Base-by-base conservation (phyloP, 2,329 filamentous ascomycete genomes). In the Neoscytalidium dimidiatum region DNA sequence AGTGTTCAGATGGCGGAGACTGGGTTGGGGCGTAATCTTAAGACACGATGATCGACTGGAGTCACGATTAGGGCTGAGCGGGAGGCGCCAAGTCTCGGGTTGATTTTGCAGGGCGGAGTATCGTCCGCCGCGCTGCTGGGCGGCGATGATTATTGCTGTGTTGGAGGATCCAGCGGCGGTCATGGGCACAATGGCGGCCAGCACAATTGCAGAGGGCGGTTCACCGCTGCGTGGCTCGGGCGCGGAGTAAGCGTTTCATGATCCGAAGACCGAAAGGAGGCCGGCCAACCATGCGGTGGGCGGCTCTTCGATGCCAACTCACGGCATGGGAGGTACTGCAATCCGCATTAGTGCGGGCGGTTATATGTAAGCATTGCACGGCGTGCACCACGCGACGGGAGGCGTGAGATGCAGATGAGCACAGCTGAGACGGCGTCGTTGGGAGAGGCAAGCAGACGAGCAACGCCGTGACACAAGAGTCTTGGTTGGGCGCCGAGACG, bases 51-150 rank as follows among this genome's bases (percentile, higher is more conserved):
- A 58, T 58, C 53, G 53, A 35, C 38, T 21, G n/a, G 9, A 26
- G 53, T 28, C 26, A 44, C 35, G 38, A 17, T 44, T 58, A 58
- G 53, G 53, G 53, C 53, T 58, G 53, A 58, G 53, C 53, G 53
- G 31, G 11, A 31, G 53, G 53, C 35, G 53, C 52, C 52, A 58
- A 44, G 53, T 6, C 28, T n/a, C n/a, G 28, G 11, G 28, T 23
- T 21, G 49, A 8, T 28, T 41, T 14, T 21, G 46, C 31, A 2
- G 19, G 14, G 23, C 35, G 53, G 35, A 58, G 35, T 17, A 43
- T 21, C 14, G 23, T 44, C 53, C 53, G 38, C 13, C 3, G 29
- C 11, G 46, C 23, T 5, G 43, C n/a, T 6, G 43, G 11, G 23
- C 19, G 19, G 26, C 26, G 14, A 51, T n/a, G 44, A 28, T 6